These are phyloP conservation scores for Periconia sp. DNA, from an alignment of 2,329 filamentous ascomycete species.

Conservation along the genomic window DNA sequence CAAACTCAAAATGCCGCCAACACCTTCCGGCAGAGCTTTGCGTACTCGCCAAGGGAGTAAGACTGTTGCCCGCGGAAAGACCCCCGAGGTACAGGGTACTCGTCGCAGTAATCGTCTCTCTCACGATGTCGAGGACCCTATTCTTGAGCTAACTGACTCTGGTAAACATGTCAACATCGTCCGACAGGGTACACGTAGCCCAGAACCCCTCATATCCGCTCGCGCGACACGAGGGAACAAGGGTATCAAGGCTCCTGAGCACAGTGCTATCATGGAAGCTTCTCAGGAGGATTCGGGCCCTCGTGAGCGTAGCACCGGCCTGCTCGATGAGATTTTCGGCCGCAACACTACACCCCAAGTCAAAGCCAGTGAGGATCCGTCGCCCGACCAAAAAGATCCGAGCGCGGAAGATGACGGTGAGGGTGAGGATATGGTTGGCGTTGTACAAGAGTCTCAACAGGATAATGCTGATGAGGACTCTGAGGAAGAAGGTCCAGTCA, in stretches of 20 bases:
- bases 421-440: constrained; percentile 35
- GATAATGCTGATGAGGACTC: constrained; percentile 46
- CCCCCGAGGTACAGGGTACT: constrained; percentile 39
- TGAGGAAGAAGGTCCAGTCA: constrained; percentile 60
- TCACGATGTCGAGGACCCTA: constrained; percentile 58
- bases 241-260: constrained; percentile 48
- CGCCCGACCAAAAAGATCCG: constrained; percentile 36
- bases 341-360: constrained; percentile 40
- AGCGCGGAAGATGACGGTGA: constrained; percentile 31
- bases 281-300: constrained; percentile 52
- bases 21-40: constrained; percentile 22
- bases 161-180: constrained; percentile 59
- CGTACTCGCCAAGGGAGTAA: constrained; percentile 47
- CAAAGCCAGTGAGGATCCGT: constrained; percentile 33
- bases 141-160: constrained; percentile 61
- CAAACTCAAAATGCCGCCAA: constrained; percentile 42
- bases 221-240: constrained; percentile 49
- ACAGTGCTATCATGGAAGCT: constrained; percentile 56
- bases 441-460: constrained; percentile 48
- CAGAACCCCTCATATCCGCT: constrained; percentile 47
- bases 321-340: constrained; percentile 35
- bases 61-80: constrained; percentile 38
- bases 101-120: constrained; percentile 62
- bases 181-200: constrained; percentile 56
- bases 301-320: constrained; percentile 33